Evolutionary conservation across 164 flowering plant species (phyloP).

Genomic region (Protea cynaroides): DNA sequence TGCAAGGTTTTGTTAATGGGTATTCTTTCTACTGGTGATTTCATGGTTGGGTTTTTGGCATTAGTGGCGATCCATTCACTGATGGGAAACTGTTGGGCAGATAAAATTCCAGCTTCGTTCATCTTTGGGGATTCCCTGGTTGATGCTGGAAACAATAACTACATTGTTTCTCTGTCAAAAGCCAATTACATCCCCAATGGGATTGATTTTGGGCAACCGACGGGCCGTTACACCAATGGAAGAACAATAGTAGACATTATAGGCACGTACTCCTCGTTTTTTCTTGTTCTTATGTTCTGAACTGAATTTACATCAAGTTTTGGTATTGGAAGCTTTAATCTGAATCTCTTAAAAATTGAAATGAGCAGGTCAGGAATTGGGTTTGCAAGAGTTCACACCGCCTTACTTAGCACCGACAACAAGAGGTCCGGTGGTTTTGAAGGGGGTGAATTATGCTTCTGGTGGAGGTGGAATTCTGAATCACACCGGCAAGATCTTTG

Average conservation of each 20-base stretch:
- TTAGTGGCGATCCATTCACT: neutral
- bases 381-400: conserved; percentile 33
- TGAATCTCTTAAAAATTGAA: neutral
- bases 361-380: conserved; percentile 48
- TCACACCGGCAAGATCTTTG: conserved; percentile 39
- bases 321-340: neutral
- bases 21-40: neutral
- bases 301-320: neutral
- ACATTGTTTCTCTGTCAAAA: conserved; percentile 51
- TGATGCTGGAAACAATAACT: conserved; percentile 82
- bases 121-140: conserved; percentile 81
- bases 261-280: conserved; percentile 29
- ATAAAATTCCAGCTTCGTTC: conserved; percentile 41
- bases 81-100: conserved; percentile 16
- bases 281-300: neutral
- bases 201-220: conserved; percentile 62
- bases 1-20: conserved; percentile 9
- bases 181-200: conserved; percentile 67
- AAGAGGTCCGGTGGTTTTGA: conserved; percentile 28
- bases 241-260: conserved; percentile 64
- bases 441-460: conserved; percentile 63
- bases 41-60: conserved; percentile 2
- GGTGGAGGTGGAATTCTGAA: conserved; percentile 59
- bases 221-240: conserved; percentile 74
- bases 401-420: conserved; percentile 59